A percentile compares a stretch with the other conserved stretches of the same genome.
These are phyloP conservation scores for Fusarium pseudonygamai DNA, from an alignment of 2,329 filamentous ascomycete genomes.

Conservation along the genomic window DNA sequence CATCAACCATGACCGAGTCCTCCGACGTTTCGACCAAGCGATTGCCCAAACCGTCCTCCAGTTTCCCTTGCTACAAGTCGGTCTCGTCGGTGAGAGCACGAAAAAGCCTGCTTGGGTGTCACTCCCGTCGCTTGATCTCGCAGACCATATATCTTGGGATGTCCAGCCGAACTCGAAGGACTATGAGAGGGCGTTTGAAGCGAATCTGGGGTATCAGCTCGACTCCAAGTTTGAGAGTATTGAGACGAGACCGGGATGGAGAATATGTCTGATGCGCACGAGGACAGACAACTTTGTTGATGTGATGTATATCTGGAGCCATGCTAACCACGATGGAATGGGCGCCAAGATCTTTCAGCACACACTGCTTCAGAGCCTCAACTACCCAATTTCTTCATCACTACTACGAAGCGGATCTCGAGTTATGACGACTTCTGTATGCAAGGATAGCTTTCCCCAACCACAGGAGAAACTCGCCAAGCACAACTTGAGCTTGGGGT, in stretches of 20 bases:
- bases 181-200: not conserved
- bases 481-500: not conserved
- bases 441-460: not conserved
- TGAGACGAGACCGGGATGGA: not conserved
- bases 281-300: not conserved
- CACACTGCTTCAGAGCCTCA: not conserved
- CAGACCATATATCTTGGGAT: slow-evolving; percentile 6
- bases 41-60: not conserved
- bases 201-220: not conserved
- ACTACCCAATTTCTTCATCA: not conserved
- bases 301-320: slow-evolving; percentile 4
- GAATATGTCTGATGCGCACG: not conserved
- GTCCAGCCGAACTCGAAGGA: rapidly evolving
- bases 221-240: not conserved
- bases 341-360: slow-evolving; percentile 1
- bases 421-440: not conserved
- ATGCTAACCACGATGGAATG: not conserved
- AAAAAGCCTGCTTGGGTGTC: slow-evolving; percentile 4
- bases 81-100: not conserved
- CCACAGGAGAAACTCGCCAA: slow-evolving; percentile 7
- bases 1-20: not conserved
- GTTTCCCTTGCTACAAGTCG: not conserved
- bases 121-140: not conserved
- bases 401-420: not conserved
- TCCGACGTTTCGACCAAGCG: not conserved